A percentile compares a stretch with the other conserved stretches of the same genome.
Conservation (phyloP, 2,329 filamentous ascomycete genomes). For the Tolypocladium paradoxum region DNA sequence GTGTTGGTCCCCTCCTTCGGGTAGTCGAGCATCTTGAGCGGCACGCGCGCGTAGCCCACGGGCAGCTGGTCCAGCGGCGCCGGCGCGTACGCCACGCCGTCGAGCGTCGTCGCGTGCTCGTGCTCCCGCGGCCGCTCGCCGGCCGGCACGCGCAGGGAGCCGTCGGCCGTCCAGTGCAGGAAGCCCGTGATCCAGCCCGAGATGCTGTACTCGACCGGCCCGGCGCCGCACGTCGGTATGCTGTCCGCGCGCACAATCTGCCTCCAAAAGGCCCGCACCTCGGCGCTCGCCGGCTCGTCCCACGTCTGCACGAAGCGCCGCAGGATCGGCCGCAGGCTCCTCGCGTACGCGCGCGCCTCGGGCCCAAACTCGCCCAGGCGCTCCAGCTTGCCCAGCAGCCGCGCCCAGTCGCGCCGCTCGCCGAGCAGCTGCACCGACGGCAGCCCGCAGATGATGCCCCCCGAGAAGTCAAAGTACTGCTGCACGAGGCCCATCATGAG, state of each 20-base stretch:
- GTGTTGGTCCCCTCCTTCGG: constrained; percentile 5
- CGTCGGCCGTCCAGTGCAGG: constrained; percentile 30
- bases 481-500: constrained; percentile 34
- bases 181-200: constrained; percentile 40
- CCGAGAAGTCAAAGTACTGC: constrained; percentile 26
- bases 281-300: constrained; percentile 22
- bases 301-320: constrained; percentile 32
- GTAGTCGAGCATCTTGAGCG: constrained; percentile 25
- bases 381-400: constrained; percentile 29
- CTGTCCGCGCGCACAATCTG: constrained; percentile 26
- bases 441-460: constrained; percentile 29
- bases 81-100: constrained; percentile 18
- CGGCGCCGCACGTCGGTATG: constrained; percentile 16
- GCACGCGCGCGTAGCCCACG: constrained; percentile 28
- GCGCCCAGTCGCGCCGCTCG: constrained; percentile 25
- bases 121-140: constrained; percentile 3
- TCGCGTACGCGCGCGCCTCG: constrained; percentile 27
- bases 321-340: constrained; percentile 32
- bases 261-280: constrained; percentile 30
- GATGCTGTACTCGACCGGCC: constrained; percentile 22
- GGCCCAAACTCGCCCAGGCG: constrained; percentile 30
- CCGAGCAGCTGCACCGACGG: constrained; percentile 31
- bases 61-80: constrained; percentile 18
- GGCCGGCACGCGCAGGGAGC: constrained; percentile 12
- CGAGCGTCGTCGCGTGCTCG: constrained; percentile 11